Percentiles rank a stretch among this genome's conserved stretches.
Conservation (phyloP, 805 yeast species). For the Ogataea trehaloabstinens region DNA sequence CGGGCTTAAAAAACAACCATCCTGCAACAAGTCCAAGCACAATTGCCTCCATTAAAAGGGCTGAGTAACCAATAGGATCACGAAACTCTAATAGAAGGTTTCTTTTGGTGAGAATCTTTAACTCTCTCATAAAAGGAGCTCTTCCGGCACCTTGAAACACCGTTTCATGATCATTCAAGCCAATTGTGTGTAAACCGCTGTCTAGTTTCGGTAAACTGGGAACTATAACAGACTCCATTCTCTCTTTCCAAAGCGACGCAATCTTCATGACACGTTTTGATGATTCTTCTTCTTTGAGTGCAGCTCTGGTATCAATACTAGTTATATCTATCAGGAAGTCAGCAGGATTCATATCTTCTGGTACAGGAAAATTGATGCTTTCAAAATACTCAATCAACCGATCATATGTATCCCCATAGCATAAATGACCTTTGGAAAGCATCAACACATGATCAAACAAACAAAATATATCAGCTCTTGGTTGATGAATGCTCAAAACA, state of each 20-base stretch:
- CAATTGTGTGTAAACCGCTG: not conserved
- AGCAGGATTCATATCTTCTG: slow-evolving; percentile 56
- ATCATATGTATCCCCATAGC: slow-evolving; percentile 43
- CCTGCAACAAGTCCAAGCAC: slow-evolving; percentile 64
- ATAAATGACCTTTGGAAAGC: slow-evolving; percentile 57
- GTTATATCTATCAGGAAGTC: slow-evolving; percentile 58
- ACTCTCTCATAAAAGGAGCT: slow-evolving; percentile 43
- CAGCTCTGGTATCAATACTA: slow-evolving; percentile 50
- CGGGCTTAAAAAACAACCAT: slow-evolving; percentile 73
- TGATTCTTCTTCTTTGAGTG: slow-evolving; percentile 35
- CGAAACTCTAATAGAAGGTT: slow-evolving; percentile 45
- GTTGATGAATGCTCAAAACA: slow-evolving; percentile 79
- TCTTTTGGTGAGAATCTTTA: slow-evolving; percentile 43
- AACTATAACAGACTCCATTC: slow-evolving; percentile 14
- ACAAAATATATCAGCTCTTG: slow-evolving; percentile 70
- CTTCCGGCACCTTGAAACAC: slow-evolving; percentile 28
- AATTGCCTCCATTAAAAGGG: slow-evolving; percentile 40
- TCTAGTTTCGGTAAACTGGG: slow-evolving; percentile 1
- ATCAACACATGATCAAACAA: slow-evolving; percentile 67
- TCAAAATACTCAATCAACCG: slow-evolving; percentile 49
- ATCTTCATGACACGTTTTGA: slow-evolving; percentile 34
- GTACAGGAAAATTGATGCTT: slow-evolving; percentile 41
- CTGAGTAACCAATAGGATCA: slow-evolving; percentile 49
- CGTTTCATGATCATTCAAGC: slow-evolving; percentile 1
- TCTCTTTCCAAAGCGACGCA: slow-evolving; percentile 36